These are phyloP conservation scores for Kalanchoe fedtschenkoi DNA, from an alignment of 164 flowering plant genomes.

Conservation along the genomic window DNA sequence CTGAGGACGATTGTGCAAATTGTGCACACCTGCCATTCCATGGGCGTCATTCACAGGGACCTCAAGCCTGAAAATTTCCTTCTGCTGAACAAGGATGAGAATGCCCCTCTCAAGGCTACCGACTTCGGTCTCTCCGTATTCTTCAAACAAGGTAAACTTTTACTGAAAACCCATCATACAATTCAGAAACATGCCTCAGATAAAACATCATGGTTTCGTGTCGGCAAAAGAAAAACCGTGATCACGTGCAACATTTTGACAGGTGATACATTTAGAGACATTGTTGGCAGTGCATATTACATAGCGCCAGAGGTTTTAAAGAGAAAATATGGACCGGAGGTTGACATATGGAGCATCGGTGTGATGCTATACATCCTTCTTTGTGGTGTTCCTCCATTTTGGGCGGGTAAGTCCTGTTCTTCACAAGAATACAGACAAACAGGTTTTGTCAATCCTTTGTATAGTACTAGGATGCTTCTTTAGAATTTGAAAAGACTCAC, in stretches of 20 bases:
- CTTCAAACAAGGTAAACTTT: constrained; percentile 42
- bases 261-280: constrained; percentile 69
- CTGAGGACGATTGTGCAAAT: constrained; percentile 56
- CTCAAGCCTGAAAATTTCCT: constrained; percentile 76
- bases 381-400: constrained; percentile 79
- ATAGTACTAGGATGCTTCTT: too few relatives aligned
- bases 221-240: neutral
- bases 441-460: too few relatives aligned
- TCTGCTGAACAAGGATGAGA: constrained; percentile 43
- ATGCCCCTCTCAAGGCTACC: constrained; percentile 56
- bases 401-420: constrained; percentile 46
- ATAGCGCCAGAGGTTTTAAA: constrained; percentile 81
- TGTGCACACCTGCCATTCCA: constrained; percentile 59
- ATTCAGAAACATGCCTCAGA: neutral
- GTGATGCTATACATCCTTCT: constrained; percentile 78
- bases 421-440: neutral
- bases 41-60: constrained; percentile 71
- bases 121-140: constrained; percentile 75
- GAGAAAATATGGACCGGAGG: constrained; percentile 77
- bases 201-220: neutral
- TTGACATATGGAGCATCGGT: constrained; percentile 79
- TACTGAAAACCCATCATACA: neutral
- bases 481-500: neutral
- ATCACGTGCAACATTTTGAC: constrained; percentile 8
- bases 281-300: constrained; percentile 83